phyloP scores from a whole-genome alignment of 345 rosid genomes.

The Sonneratia alba region DNA sequence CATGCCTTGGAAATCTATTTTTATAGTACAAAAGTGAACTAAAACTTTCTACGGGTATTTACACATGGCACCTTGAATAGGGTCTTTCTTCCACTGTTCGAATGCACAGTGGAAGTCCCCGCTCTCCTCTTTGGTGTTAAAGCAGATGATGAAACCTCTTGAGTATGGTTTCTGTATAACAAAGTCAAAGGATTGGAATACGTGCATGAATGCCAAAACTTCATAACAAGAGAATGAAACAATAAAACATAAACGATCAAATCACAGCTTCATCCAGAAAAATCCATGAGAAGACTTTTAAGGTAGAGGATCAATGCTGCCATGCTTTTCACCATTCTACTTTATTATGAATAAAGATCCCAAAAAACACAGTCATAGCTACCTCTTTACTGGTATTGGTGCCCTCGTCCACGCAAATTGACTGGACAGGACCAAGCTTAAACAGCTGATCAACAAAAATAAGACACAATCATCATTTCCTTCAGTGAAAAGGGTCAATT shows the following conservation, averaged over 20 bases:
- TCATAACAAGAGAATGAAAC: too few species aligned
- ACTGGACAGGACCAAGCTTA: conserved; percentile 62
- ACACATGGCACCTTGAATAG: conserved; percentile 42
- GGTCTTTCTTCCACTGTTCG: conserved; percentile 67
- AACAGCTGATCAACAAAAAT: conserved; percentile 39
- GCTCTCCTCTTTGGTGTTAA: conserved; percentile 74
- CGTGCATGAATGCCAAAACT: not conserved
- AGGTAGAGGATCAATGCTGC: not conserved
- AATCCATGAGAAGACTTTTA: not conserved
- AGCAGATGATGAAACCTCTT: conserved; percentile 48
- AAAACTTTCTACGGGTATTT: not conserved
- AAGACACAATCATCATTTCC: not conserved
- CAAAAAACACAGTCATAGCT: not conserved
- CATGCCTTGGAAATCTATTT: not conserved
- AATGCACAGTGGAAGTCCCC: conserved; percentile 64
- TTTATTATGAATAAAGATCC: not conserved
- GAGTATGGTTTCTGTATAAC: conserved; percentile 62
- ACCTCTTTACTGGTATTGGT: conserved; percentile 54
- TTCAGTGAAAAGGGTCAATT: not conserved
- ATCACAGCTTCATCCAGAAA: not conserved
- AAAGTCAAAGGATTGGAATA: conserved; percentile 18
- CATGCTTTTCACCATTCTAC: not conserved
- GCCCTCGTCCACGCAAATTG: conserved; percentile 53
- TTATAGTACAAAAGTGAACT: not conserved
- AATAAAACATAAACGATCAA: not conserved